These are phyloP conservation scores for Saturnispora mendoncae DNA, from an alignment of 805 yeast genomes.

Conservation along the genomic window DNA sequence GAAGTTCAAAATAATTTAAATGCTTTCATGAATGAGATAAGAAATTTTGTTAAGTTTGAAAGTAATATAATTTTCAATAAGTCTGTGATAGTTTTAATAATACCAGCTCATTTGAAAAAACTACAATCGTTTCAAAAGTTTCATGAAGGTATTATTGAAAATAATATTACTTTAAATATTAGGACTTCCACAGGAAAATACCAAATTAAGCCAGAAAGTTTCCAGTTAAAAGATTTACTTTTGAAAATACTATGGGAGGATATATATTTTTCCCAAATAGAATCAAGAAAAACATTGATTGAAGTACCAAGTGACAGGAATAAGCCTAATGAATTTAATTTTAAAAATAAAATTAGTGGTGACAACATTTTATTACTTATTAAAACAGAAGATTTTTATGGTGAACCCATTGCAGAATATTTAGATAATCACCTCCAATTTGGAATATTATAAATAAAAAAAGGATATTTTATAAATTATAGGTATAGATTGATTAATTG, in stretches of 20 bases:
- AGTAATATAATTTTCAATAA: background rate
- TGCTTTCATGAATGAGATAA: background rate
- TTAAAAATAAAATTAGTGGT: background rate
- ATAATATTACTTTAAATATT: no score
- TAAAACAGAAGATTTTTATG: background rate
- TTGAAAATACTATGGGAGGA: constrained; percentile 2
- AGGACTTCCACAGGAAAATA: background rate
- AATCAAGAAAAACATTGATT: background rate
- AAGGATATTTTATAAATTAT: background rate
- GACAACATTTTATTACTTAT: background rate
- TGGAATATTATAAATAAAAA: background rate
- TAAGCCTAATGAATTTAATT: no score
- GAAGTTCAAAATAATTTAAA: no score
- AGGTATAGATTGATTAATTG: background rate
- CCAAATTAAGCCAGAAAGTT: background rate
- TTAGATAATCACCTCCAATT: background rate
- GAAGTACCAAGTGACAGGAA: background rate
- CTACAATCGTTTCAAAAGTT: background rate
- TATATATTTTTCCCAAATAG: background rate
- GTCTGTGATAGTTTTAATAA: background rate
- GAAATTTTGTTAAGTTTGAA: background rate
- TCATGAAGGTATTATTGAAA: background rate
- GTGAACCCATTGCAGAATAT: background rate
- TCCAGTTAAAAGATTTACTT: background rate
- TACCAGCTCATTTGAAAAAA: background rate